Evolutionary conservation across 345 rosid genomes (phyloP).

Genomic region (Aegle marmelos): DNA sequence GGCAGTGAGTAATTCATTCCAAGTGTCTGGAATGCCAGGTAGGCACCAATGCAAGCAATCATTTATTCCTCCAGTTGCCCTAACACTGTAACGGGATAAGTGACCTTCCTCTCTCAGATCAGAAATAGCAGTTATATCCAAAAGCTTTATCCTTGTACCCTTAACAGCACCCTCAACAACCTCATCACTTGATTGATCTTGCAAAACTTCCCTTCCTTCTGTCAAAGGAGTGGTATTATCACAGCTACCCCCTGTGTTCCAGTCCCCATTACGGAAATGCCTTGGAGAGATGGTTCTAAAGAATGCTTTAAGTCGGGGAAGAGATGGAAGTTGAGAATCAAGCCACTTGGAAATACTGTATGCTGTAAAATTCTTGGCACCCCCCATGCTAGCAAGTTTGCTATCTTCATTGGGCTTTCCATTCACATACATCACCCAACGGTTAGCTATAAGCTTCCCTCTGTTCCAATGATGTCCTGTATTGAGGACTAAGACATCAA

Average conservation of each 20-base stretch:
- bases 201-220: conserved; percentile 40
- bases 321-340: conserved; percentile 50
- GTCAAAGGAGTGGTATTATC: conserved; percentile 58
- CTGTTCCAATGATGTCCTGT: conserved; percentile 89
- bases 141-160: conserved; percentile 57
- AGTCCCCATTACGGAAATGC: conserved; percentile 70
- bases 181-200: conserved; percentile 50
- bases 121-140: conserved; percentile 72
- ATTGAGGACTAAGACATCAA: conserved; percentile 65
- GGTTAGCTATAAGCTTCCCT: conserved; percentile 66
- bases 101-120: conserved; percentile 76
- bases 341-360: conserved; percentile 60
- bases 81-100: conserved; percentile 47
- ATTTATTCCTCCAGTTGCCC: conserved; percentile 37
- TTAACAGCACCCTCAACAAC: conserved; percentile 51
- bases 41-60: conserved; percentile 99
- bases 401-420: conserved; percentile 41
- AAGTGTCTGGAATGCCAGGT: conserved; percentile 81
- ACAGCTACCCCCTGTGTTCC: conserved; percentile 82
- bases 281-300: conserved; percentile 73
- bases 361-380: conserved; percentile 57
- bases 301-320: conserved; percentile 57
- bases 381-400: conserved; percentile 36
- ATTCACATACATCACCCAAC: conserved; percentile 62
- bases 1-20: conserved; percentile 70